Evolutionary conservation across 805 yeast genomes (phyloP).

Genomic region (Diddensiella transvaalensis): DNA sequence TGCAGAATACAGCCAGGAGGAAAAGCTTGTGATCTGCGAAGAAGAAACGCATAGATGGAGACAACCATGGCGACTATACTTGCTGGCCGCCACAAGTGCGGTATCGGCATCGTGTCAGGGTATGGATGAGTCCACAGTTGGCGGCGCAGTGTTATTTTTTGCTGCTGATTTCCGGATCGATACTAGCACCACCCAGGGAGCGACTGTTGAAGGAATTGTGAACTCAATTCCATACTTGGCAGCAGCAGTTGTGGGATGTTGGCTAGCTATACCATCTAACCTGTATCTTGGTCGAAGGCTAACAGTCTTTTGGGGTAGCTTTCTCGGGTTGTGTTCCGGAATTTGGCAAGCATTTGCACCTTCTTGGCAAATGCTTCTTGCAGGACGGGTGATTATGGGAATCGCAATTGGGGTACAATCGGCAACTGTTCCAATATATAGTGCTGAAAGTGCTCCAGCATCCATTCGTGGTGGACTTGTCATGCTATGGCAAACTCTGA

Average conservation of each 20-base stretch:
- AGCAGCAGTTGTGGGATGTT: conserved; percentile 50
- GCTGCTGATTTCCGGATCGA: conserved; percentile 33
- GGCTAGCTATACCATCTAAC: conserved; percentile 52
- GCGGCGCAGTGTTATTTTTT: conserved; percentile 56
- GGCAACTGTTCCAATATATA: conserved; percentile 49
- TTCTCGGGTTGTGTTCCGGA: conserved; percentile 49
- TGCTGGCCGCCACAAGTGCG: conserved; percentile 55
- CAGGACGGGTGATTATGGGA: conserved; percentile 51
- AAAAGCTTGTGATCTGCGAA: conserved; percentile 21
- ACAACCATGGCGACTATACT: conserved; percentile 39
- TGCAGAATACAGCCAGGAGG: not conserved
- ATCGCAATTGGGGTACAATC: conserved; percentile 52
- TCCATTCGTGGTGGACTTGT: conserved; percentile 32
- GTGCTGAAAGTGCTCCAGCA: conserved; percentile 43
- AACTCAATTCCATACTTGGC: conserved; percentile 65
- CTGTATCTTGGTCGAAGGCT: conserved; percentile 52
- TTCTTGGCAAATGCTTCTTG: conserved; percentile 58
- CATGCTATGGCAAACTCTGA: conserved; percentile 26
- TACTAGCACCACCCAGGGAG: conserved; percentile 42
- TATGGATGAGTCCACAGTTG: conserved; percentile 67
- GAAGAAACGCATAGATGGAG: conserved; percentile 47
- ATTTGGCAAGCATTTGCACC: conserved; percentile 55
- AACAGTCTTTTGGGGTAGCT: conserved; percentile 55
- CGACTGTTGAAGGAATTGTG: conserved; percentile 50
- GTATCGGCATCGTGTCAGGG: conserved; percentile 67